phyloP scores from a whole-genome alignment of 768 basidiomycete species.

The Hebeloma cylindrosporum region DNA sequence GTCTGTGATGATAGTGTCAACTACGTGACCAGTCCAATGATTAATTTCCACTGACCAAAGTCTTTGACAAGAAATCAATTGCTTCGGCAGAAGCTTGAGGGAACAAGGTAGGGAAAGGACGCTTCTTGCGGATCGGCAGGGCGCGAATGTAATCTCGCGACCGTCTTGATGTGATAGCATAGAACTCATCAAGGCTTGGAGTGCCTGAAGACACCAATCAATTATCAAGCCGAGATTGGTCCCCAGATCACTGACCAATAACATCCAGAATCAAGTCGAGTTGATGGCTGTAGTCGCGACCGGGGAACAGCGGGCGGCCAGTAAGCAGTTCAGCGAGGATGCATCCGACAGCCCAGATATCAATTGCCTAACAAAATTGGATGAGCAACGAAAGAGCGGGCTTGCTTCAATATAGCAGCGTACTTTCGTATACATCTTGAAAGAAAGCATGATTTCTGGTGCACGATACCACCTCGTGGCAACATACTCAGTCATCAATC shows the following conservation, averaged over 20 bases:
- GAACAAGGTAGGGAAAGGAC: slow-evolving; percentile 70
- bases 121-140: slow-evolving; percentile 77
- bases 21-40: neutral
- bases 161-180: slow-evolving; percentile 81
- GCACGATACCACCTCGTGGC: slow-evolving; percentile 94
- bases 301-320: slow-evolving; percentile 84
- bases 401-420: slow-evolving; percentile 5
- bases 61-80: slow-evolving; percentile 70
- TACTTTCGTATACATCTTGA: slow-evolving; percentile 85
- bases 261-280: slow-evolving; percentile 86
- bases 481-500: slow-evolving; percentile 82
- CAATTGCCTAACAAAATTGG: slow-evolving; percentile 45
- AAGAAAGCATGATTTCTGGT: slow-evolving; percentile 92
- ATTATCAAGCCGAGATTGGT: neutral
- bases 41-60: slow-evolving; percentile 47
- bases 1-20: slow-evolving; percentile 43
- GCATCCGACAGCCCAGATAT: slow-evolving; percentile 75
- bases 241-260: slow-evolving; percentile 48
- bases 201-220: slow-evolving; percentile 46
- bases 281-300: slow-evolving; percentile 85
- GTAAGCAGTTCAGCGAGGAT: slow-evolving; percentile 81
- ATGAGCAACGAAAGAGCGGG: slow-evolving; percentile 4
- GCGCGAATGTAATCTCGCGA: slow-evolving; percentile 88
- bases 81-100: slow-evolving; percentile 74
- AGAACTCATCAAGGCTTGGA: slow-evolving; percentile 87